phyloP scores from a whole-genome alignment of 1,139 yeast genomes.

The Saccharomyces pastorianus region DNA sequence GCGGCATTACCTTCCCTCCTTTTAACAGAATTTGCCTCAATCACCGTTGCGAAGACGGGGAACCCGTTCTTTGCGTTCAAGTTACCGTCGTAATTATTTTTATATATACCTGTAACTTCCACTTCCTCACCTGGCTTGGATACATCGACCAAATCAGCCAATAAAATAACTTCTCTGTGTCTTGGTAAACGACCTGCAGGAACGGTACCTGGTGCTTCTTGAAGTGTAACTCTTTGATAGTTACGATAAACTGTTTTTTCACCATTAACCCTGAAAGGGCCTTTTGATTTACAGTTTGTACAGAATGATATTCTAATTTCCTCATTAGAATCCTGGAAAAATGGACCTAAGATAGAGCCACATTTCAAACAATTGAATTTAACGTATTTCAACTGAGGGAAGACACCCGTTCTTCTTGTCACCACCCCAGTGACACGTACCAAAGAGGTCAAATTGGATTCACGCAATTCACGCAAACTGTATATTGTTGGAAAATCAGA shows the following conservation, averaged over 20 bases:
- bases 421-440: conserved; percentile 91
- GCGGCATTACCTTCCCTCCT: conserved; percentile 54
- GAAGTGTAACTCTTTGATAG: conserved; percentile 86
- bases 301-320: conserved; percentile 83
- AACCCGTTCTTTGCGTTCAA: conserved; percentile 93
- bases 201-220: conserved; percentile 94
- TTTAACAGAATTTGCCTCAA: conserved; percentile 83
- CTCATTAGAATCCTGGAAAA: conserved; percentile 78
- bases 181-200: conserved; percentile 98
- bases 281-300: conserved; percentile 85
- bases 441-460: conserved; percentile 71
- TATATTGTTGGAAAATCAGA: conserved; percentile 68
- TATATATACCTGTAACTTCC: conserved; percentile 88
- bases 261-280: conserved; percentile 82
- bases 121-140: conserved; percentile 98
- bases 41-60: conserved; percentile 91
- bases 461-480: conserved; percentile 81
- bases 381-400: conserved; percentile 91
- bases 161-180: conserved; percentile 82
- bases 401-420: conserved; percentile 94
- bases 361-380: conserved; percentile 92
- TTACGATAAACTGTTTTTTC: conserved; percentile 92
- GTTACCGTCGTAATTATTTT: conserved; percentile 86
- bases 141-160: conserved; percentile 86
- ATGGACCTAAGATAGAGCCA: conserved; percentile 87